These are phyloP conservation scores for Drosera capensis DNA, from an alignment of 148 eudicot genomes.

Conservation along the genomic window DNA sequence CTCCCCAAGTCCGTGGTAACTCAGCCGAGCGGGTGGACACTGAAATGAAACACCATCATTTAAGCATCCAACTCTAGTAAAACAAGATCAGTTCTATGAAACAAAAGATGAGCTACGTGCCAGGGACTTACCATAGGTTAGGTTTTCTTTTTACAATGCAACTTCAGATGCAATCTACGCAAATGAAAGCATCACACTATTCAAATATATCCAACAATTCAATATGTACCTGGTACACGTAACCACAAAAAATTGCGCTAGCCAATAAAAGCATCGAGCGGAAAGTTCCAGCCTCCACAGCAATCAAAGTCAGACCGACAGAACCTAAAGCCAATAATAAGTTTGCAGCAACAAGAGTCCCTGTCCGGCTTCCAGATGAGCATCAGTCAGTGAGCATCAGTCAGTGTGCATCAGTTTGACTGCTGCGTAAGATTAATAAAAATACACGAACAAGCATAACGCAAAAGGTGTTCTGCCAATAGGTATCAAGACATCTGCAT, in stretches of 20 bases:
- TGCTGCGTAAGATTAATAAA: slow-evolving; percentile 2
- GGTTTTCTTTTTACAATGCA: too few species aligned
- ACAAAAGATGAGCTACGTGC: too few species aligned
- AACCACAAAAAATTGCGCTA: slow-evolving; percentile 69
- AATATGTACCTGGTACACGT: slow-evolving; percentile 56
- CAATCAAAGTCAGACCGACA: slow-evolving; percentile 43
- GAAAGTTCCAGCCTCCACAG: slow-evolving; percentile 45
- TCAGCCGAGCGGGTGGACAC: slow-evolving; percentile 94
- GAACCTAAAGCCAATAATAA: slow-evolving; percentile 55
- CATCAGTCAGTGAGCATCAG: slow-evolving; percentile 6
- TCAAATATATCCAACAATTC: neutral
- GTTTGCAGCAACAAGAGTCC: slow-evolving; percentile 58
- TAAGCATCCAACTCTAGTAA: neutral
- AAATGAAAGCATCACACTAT: neutral
- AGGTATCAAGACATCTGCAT: slow-evolving; percentile 2
- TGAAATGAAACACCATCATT: slow-evolving; percentile 10
- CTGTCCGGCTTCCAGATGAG: slow-evolving; percentile 53
- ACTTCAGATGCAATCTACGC: neutral
- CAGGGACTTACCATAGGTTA: too few species aligned
- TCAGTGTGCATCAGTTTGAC: slow-evolving; percentile 10
- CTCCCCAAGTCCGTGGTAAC: slow-evolving; percentile 88
- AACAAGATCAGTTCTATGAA: too few species aligned
- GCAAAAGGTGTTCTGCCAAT: neutral
- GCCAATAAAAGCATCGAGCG: slow-evolving; percentile 50
- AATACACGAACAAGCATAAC: neutral